Evolutionary conservation across 495 filamentous ascomycete genomes (phyloP).

Genomic region (Copromyces sp.): DNA sequence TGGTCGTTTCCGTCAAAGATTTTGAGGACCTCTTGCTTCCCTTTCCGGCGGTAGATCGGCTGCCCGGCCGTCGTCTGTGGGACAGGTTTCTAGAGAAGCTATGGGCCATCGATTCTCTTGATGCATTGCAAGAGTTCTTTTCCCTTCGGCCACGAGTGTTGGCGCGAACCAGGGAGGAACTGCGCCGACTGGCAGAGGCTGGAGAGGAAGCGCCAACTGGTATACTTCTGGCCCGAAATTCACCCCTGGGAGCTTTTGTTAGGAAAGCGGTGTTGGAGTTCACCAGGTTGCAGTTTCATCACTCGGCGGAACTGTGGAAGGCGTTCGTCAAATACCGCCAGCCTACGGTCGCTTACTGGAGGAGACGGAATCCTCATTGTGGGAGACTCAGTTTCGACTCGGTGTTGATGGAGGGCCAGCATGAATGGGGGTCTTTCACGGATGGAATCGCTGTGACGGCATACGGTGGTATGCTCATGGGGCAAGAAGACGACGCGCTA

Average conservation of each 20-base stretch:
- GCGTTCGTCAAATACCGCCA: slow-evolving; percentile 68
- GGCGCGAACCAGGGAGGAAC: slow-evolving; percentile 50
- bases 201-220: slow-evolving; percentile 28
- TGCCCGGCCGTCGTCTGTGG: slow-evolving; percentile 74
- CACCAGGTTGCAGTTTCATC: slow-evolving; percentile 65
- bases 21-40: slow-evolving; percentile 53
- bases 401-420: slow-evolving; percentile 43
- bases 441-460: slow-evolving; percentile 41
- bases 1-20: slow-evolving; percentile 52
- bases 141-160: slow-evolving; percentile 45
- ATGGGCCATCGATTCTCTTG: slow-evolving; percentile 73
- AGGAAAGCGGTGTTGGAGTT: slow-evolving; percentile 71
- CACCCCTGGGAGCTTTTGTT: slow-evolving; percentile 79
- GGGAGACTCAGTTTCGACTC: slow-evolving; percentile 58
- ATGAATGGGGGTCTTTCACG: slow-evolving; percentile 32
- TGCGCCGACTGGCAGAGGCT: slow-evolving; percentile 30
- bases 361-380: slow-evolving; percentile 51
- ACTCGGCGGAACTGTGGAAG: slow-evolving; percentile 67
- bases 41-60: slow-evolving; percentile 45
- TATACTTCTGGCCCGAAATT: slow-evolving; percentile 49
- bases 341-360: slow-evolving; percentile 62
- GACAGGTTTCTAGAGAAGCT: slow-evolving; percentile 75
- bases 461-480: slow-evolving; percentile 48
- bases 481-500: slow-evolving; percentile 28
- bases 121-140: slow-evolving; percentile 68